A percentile compares a stretch with the other conserved stretches of the same genome.
Evolutionary conservation across 371 early-diverging fungal genomes (phyloP).

Genomic region (Coemansia sp.): DNA sequence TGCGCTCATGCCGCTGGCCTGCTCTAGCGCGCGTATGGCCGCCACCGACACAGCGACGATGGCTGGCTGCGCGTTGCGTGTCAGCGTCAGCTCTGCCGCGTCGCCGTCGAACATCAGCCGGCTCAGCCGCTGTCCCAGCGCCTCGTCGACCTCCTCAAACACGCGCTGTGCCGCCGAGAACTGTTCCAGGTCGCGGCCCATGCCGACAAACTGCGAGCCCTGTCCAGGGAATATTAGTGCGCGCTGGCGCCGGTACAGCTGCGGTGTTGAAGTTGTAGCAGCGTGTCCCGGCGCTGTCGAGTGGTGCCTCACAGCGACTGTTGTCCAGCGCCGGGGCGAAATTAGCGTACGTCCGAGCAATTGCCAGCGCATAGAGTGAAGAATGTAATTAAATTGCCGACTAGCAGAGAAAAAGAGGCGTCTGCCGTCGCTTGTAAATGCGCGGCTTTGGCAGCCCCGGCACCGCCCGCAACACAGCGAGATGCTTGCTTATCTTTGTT

Average conservation of each 20-base stretch:
- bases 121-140: slow-evolving; percentile 66
- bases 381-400: too few species aligned
- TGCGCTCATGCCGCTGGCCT: slow-evolving; percentile 78
- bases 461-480: slow-evolving; percentile 46
- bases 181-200: slow-evolving; percentile 86
- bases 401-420: too few species aligned
- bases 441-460: slow-evolving; percentile 79
- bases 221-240: slow-evolving; percentile 62
- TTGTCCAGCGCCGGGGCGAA: too few species aligned
- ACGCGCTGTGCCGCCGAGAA: slow-evolving; percentile 75
- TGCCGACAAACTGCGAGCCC: slow-evolving; percentile 87
- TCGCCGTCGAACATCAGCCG: slow-evolving; percentile 86
- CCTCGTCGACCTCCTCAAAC: slow-evolving; percentile 89
- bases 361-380: too few species aligned
- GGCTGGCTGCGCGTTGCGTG: slow-evolving; percentile 94
- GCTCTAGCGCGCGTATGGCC: slow-evolving; percentile 79
- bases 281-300: too few species aligned
- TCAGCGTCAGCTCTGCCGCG: slow-evolving; percentile 70
- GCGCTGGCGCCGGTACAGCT: slow-evolving; percentile 40
- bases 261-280: neutral
- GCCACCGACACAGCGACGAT: slow-evolving; percentile 91
- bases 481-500: slow-evolving; percentile 54
- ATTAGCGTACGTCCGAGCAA: too few species aligned
- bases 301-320: too few species aligned
- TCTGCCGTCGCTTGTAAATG: slow-evolving; percentile 77